phyloP scores from a whole-genome alignment of 441 rosid species.

The Omphalea diandra region DNA sequence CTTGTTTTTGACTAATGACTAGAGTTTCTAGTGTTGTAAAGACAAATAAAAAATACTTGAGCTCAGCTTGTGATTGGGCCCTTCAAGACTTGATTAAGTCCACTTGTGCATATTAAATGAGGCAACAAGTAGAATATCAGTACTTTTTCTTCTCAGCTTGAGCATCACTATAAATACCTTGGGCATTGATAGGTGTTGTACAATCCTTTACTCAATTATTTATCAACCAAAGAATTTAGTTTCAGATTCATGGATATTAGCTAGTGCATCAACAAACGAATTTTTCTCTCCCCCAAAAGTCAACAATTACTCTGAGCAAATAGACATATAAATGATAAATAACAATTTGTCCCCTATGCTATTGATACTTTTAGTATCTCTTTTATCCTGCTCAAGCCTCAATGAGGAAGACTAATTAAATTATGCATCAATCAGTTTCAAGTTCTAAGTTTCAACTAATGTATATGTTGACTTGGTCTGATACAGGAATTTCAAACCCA shows the following conservation, averaged over 20 bases:
- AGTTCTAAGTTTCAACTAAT: constrained; percentile 5
- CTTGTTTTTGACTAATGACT: background rate
- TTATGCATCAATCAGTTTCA: no score
- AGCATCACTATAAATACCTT: background rate
- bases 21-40: background rate
- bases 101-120: background rate
- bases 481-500: no score
- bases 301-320: background rate
- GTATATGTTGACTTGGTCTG: background rate
- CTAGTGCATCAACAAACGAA: background rate
- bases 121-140: background rate
- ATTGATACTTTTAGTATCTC: background rate
- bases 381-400: background rate
- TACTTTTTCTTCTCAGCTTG: background rate
- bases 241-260: background rate
- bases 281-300: background rate
- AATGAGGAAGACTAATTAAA: background rate
- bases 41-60: background rate
- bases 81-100: constrained; percentile 3
- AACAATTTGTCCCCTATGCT: background rate
- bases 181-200: background rate
- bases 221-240: background rate
- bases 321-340: background rate
- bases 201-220: background rate
- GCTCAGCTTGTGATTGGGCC: background rate